Base-by-base conservation (phyloP, 331 rosid species). In the Malus hybrid region DNA sequence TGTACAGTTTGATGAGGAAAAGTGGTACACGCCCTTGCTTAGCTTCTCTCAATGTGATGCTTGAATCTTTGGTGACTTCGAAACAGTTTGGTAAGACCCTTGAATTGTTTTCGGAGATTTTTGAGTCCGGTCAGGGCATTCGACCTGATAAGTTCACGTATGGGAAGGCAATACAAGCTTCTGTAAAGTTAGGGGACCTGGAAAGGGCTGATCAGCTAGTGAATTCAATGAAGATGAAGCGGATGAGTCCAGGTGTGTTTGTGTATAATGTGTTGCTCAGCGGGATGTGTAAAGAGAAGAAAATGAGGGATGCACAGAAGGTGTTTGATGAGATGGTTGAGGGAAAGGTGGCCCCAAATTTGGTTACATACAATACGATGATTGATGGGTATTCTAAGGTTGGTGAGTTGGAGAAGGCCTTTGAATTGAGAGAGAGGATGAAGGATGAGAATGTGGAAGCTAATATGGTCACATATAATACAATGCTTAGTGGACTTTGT, bases 331-430 rank as follows among this genome's bases (percentile, higher is more conserved):
- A 89, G 91, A 87, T 90, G 92, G 18, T 69, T 64, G 68, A 75
- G 1, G 83, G 73, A 71, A 76, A 78, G 2, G 8, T 77, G 27
- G 70, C 48, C 12, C 93, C 88, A 0, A 90, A 73, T 85, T 82
- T 77, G 75, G 89, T 91, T 32, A 90, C 90, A 1, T 86, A 83
- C 67, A 90, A 93, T 71, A 89, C 92, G 9, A 72, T 89, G 69
- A 85, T 90, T 48, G 89, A 85, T 79, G 96, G 93, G 65, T 89
- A 80, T 59, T 90, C 82, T 80, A 93, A 89, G 79, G 86, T 29
- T 77, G 90, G 93, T 71, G 88, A 86, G 55, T 24, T 88, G 67
- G 93, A 86, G 61, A 82, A 75, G 73, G 97, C 90, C 72, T 91
- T 88, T 73, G 68, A 76, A 54, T 82, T 91, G 84, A 89, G 76